Base-by-base conservation (phyloP, 192 early-diverging fungal genomes). In the Entomortierella beljakovae region DNA sequence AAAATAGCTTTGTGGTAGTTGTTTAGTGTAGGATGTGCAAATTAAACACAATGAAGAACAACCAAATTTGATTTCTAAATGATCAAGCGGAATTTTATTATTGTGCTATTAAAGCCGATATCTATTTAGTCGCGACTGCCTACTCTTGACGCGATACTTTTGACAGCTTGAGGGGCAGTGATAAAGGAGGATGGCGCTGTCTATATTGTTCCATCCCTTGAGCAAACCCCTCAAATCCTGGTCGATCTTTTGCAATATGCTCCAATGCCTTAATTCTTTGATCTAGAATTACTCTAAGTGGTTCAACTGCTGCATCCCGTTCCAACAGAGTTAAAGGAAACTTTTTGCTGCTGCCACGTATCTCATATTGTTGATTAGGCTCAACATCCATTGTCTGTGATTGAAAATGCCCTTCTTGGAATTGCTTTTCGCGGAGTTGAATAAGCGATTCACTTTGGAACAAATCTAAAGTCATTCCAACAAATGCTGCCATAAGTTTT, bases 211-310 rank as follows among this genome's bases (percentile, higher is more conserved):
- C 23, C 46, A 79, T 68, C 0, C 75, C 75, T 33, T 79, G 75
- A 7, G 60, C 56, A 61, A 79, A 79, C 0, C 75, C 75, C 22
- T 79, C 66, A 42, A 79, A 79, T n/a, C 75, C 75, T 16, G 75
- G 75, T 32, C 67, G 67, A 57, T 79, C 68, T 26, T 40, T 60
- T 18, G 62, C 68, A 40, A 79, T 57, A 7, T 56, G 60, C 25
- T 57, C 49, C 34, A 79, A 23, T 13, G 49, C 35, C 49, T 54
- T 34, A 25, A 79, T 31, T 13, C 62, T 55, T 37, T 70, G 67
- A 8, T 79, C 75, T 33, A 79, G 20, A 55, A 65, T 65, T 16
- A 70, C 57, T 26, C 75, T 29, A 34, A 70, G 70, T 1, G 66
- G 59, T 29, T 79, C 75, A 10, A 79, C 68, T 0, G 75, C 75